Base-by-base conservation (phyloP, 2,329 filamentous ascomycete genomes). In the Cladophialophora immunda region DNA sequence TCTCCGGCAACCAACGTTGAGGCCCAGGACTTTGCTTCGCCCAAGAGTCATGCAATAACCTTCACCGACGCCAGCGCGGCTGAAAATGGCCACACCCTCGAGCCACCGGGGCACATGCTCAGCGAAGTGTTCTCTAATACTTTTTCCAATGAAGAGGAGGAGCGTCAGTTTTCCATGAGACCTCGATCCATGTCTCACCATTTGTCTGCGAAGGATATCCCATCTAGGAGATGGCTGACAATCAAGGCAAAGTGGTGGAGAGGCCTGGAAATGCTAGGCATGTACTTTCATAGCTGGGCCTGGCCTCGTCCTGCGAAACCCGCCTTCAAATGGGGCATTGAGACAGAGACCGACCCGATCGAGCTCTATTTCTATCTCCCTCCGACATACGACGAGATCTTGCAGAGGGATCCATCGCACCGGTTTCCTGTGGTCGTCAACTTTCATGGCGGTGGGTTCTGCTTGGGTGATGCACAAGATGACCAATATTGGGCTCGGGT, bases 201-300 rank as follows among this genome's bases (percentile, higher is more conserved):
- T 55, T 64, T 72, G 22, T 64, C 57, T 11, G 65, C 64, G 32
- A 67, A 60, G 27, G 57, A 72, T 19, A 62, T 72, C 7, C 72
- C 71, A 15, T 72, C 72, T 38, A 84, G 89, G 78, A 87, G 85
- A 82, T 84, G 87, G 73, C 83, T 92, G 11, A 84, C 85, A 63
- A 71, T 89, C 60, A 85, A 90, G 75, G 90, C 90, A 55, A 79
- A 83, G 30, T 85, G 89, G 75, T 91, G 89, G 89, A 85, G 90
- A 60, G 83, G 85, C 64, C 81, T 92, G 50, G 91, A 91, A 85
- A 83, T 82, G 65, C 83, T 91, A 64, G 90, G 89, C 74, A 91
- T 92, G 89, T 81, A 85, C 67, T 79, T 92, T 45, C 90, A 92
- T 75, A 85, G 84, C 62, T 78, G 89, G 66, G 85, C 89, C 0